These are phyloP conservation scores for Fusarium avenaceum DNA, from an alignment of 2,329 filamentous ascomycete genomes.

Conservation along the genomic window DNA sequence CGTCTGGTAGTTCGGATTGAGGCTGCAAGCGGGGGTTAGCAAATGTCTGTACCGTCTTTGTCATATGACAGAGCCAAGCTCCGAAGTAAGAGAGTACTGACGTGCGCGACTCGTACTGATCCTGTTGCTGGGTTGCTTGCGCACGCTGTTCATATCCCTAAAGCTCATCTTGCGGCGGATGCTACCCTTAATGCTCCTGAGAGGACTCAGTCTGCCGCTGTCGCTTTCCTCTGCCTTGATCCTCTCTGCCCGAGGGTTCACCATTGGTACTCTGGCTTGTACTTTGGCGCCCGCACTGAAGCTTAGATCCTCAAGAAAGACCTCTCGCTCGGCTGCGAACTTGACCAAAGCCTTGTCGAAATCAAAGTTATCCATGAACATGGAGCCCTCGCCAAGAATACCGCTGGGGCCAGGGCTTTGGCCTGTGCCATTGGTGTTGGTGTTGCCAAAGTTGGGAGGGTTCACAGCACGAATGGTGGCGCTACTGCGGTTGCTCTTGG, in stretches of 20 bases:
- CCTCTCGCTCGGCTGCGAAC: conserved; percentile 94
- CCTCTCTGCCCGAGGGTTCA: conserved; percentile 84
- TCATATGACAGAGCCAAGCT: conserved; percentile 1
- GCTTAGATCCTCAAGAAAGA: conserved; percentile 91
- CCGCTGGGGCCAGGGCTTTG: conserved; percentile 43
- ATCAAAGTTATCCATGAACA: conserved; percentile 77
- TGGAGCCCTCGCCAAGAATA: conserved; percentile 51
- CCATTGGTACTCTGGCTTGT: conserved; percentile 76
- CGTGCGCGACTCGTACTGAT: conserved; percentile 61
- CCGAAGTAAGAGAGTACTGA: conserved; percentile 23
- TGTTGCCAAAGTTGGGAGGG: conserved; percentile 45
- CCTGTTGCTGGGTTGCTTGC: conserved; percentile 84
- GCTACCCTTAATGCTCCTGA: conserved; percentile 80
- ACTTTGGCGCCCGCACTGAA: conserved; percentile 87
- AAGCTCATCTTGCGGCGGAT: conserved; percentile 93
- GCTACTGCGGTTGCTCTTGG: conserved; percentile 74
- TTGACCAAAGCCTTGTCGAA: conserved; percentile 94
- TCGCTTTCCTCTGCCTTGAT: conserved; percentile 80
- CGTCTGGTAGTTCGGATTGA: conserved; percentile 84
- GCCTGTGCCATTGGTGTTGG: conserved; percentile 31
- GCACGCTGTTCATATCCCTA: conserved; percentile 94
- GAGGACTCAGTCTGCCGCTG: conserved; percentile 67
- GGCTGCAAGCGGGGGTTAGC: conserved; percentile 57
- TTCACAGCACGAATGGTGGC: conserved; percentile 70
- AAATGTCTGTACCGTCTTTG: conserved; percentile 3